Evolutionary conservation across 2,329 filamentous ascomycete species (phyloP).

Genomic region (Botrytis hyacinthi): DNA sequence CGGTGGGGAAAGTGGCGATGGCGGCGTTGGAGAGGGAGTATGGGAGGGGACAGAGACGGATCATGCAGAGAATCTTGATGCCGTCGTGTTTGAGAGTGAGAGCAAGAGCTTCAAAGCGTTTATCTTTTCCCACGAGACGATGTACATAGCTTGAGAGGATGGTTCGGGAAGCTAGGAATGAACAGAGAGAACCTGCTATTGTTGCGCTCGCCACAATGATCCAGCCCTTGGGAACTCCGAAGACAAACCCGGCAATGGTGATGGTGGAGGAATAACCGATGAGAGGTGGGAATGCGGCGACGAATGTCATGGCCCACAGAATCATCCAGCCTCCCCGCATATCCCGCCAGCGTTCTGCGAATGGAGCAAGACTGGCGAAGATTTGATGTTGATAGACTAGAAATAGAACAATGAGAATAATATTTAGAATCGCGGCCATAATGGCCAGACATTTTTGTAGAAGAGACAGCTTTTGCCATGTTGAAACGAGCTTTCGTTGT

Average conservation of each 20-base stretch:
- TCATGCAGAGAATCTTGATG: constrained; percentile 83
- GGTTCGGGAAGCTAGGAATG: constrained; percentile 79
- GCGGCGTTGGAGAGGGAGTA: constrained; percentile 94
- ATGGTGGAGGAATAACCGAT: constrained; percentile 69
- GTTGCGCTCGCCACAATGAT: constrained; percentile 73
- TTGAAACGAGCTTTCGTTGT: constrained; percentile 46
- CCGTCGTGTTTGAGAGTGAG: constrained; percentile 90
- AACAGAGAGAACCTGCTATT: constrained; percentile 70
- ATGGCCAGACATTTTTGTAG: constrained; percentile 61
- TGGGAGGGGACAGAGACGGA: constrained; percentile 86
- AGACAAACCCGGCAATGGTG: constrained; percentile 68
- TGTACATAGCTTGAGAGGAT: constrained; percentile 77
- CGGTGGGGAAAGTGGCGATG: constrained; percentile 87
- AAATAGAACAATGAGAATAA: constrained; percentile 63
- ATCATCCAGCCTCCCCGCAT: constrained; percentile 68
- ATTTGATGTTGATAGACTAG: constrained; percentile 77
- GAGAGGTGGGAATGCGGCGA: constrained; percentile 67
- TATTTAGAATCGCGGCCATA: constrained; percentile 46
- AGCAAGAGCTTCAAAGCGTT: constrained; percentile 82
- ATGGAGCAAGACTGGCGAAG: constrained; percentile 70
- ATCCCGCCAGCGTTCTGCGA: constrained; percentile 71
- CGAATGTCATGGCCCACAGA: constrained; percentile 63
- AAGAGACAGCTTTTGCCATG: constrained; percentile 56
- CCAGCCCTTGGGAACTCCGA: constrained; percentile 70
- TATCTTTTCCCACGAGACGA: constrained; percentile 76